Conservation (phyloP, 495 filamentous ascomycete species). For the Xylaria telfairii region DNA sequence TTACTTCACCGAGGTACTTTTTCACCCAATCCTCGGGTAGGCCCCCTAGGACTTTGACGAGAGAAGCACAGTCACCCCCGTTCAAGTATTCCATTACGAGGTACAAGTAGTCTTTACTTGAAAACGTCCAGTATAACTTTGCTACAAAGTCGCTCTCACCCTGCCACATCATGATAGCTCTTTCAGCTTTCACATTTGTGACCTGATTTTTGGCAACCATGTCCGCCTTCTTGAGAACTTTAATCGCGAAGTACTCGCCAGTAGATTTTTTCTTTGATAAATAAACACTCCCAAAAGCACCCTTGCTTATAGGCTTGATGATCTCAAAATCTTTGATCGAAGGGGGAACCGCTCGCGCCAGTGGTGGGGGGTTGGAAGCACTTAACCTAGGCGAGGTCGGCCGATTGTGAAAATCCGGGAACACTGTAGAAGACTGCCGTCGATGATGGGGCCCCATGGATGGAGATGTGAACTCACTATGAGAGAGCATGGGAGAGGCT, state of each 20-base stretch:
- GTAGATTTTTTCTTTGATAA: slow-evolving; percentile 98
- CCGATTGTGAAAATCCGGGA: slow-evolving; percentile 67
- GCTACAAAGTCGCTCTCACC: slow-evolving; percentile 99
- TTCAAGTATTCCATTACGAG: slow-evolving; percentile 99
- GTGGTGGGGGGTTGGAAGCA: slow-evolving; percentile 73
- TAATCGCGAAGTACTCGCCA: slow-evolving; percentile 97
- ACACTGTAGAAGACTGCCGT: slow-evolving; percentile 87
- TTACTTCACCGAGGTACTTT: slow-evolving; percentile 94
- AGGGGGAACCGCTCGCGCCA: slow-evolving; percentile 79
- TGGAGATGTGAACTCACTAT: slow-evolving; percentile 82
- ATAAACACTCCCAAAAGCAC: slow-evolving; percentile 97
- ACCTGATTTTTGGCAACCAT: slow-evolving; percentile 99
- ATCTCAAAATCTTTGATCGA: slow-evolving; percentile 99
- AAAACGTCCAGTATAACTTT: slow-evolving; percentile 99
- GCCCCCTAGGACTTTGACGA: slow-evolving; percentile 90
- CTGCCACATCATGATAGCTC: slow-evolving; percentile 99
- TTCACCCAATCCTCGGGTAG: slow-evolving; percentile 96
- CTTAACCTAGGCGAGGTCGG: slow-evolving; percentile 82
- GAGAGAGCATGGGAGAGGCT: slow-evolving; percentile 82
- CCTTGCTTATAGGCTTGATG: slow-evolving; percentile 99
- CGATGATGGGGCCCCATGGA: slow-evolving; percentile 72
- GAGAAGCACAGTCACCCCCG: slow-evolving; percentile 93
- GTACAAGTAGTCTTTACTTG: slow-evolving; percentile 98
- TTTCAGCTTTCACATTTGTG: slow-evolving; percentile 97
- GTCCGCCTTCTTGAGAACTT: slow-evolving; percentile 97